phyloP scores from a whole-genome alignment of 2,329 filamentous ascomycete genomes.

The Penicillium oxalicum region DNA sequence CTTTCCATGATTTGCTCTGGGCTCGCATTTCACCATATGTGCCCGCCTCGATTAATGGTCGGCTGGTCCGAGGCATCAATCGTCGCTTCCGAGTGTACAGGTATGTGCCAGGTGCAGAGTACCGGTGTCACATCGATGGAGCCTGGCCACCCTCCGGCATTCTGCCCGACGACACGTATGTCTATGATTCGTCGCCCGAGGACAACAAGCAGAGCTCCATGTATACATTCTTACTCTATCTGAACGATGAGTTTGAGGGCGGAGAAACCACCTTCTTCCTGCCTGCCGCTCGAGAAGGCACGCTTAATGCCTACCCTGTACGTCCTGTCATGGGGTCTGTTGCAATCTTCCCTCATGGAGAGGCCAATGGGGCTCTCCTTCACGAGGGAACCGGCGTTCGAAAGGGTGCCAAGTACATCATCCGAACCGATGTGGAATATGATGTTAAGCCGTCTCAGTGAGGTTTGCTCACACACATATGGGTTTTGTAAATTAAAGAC shows the following conservation, averaged over 20 bases:
- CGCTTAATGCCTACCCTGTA: constrained; percentile 63
- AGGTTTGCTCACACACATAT: constrained; percentile 2
- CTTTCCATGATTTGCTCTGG: constrained; percentile 61
- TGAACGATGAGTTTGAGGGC: constrained; percentile 66
- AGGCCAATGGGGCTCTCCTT: constrained; percentile 57
- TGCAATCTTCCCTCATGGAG: constrained; percentile 65
- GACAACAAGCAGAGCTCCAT: constrained; percentile 59
- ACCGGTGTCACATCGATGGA: constrained; percentile 64
- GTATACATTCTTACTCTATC: constrained; percentile 63
- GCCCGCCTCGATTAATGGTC: constrained; percentile 51
- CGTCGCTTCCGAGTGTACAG: constrained; percentile 65
- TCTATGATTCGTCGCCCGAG: constrained; percentile 60
- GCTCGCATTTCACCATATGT: constrained; percentile 54
- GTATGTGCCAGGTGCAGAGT: constrained; percentile 67
- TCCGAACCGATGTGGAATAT: constrained; percentile 65
- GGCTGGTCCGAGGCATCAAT: constrained; percentile 58
- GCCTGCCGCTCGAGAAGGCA: constrained; percentile 58
- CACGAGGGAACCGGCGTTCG: constrained; percentile 66
- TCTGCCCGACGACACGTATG: constrained; percentile 51
- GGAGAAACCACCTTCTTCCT: constrained; percentile 68
- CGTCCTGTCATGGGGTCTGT: constrained; percentile 63
- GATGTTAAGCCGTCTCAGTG: constrained; percentile 44
- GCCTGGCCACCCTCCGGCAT: constrained; percentile 68
- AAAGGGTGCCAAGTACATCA: constrained; percentile 63
- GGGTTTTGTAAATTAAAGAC: background rate